A percentile compares a stretch with the other conserved stretches of the same genome.
Conservation (phyloP, 2,329 filamentous ascomycete genomes). For the Geosmithia morbida region DNA sequence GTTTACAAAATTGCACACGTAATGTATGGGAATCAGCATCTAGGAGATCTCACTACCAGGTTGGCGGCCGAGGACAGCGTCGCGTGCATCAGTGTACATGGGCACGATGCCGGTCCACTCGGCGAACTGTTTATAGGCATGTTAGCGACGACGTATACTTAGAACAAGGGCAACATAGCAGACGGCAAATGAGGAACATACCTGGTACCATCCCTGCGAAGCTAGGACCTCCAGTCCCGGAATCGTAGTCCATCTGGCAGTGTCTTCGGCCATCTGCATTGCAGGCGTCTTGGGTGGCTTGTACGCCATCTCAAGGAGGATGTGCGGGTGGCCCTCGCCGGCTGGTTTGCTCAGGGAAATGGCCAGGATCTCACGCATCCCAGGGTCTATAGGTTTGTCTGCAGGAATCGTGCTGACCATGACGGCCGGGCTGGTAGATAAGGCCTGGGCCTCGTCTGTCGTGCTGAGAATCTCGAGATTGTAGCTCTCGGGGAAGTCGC, state of each 20-base stretch:
- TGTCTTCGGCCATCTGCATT: slow-evolving; percentile 68
- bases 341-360: slow-evolving; percentile 2
- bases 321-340: slow-evolving; percentile 26
- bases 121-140: slow-evolving; percentile 42
- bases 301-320: slow-evolving; percentile 92
- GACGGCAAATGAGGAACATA: slow-evolving; percentile 22
- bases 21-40: neutral
- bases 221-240: slow-evolving; percentile 80
- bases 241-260: slow-evolving; percentile 63
- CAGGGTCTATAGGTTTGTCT: slow-evolving; percentile 64
- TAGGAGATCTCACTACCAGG: neutral
- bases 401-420: slow-evolving; percentile 86
- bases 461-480: slow-evolving; percentile 48
- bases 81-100: slow-evolving; percentile 54
- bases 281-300: slow-evolving; percentile 71
- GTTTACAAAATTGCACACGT: neutral
- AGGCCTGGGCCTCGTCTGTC: slow-evolving; percentile 30
- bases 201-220: slow-evolving; percentile 81
- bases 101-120: slow-evolving; percentile 74
- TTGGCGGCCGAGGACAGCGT: slow-evolving; percentile 33
- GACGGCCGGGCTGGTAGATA: slow-evolving; percentile 42
- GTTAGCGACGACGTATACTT: slow-evolving; percentile 6
- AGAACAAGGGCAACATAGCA: too few relatives aligned
- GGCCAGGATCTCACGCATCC: slow-evolving; percentile 42
- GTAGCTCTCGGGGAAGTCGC: slow-evolving; percentile 61